Evolutionary conservation across 306 rosid species (phyloP).

Genomic region (Pueraria montana): DNA sequence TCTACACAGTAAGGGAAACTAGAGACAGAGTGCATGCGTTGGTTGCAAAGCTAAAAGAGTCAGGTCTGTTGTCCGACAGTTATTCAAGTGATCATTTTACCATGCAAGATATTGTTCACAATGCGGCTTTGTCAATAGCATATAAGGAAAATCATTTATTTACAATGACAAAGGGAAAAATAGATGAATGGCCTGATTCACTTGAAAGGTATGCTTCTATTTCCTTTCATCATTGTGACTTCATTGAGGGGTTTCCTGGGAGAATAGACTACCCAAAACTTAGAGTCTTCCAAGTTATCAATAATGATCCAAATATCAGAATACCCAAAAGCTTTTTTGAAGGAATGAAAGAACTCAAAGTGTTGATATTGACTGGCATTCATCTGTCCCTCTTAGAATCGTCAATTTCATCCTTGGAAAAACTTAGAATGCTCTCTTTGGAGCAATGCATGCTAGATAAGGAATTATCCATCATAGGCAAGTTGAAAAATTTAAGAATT

Average conservation of each 20-base stretch:
- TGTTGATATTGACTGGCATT: slow-evolving; percentile 35
- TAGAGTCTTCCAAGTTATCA: slow-evolving; percentile 20
- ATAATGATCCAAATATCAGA: neutral
- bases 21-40: neutral
- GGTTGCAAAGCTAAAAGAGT: slow-evolving; percentile 21
- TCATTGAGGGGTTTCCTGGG: slow-evolving; percentile 20
- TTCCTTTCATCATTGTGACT: slow-evolving; percentile 31
- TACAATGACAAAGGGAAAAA: neutral
- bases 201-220: slow-evolving; percentile 38
- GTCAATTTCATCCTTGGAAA: slow-evolving; percentile 29
- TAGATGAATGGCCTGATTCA: slow-evolving; percentile 44
- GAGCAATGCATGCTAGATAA: slow-evolving; percentile 40
- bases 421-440: slow-evolving; percentile 50
- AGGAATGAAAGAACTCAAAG: slow-evolving; percentile 42
- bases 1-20: slow-evolving; percentile 4
- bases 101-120: slow-evolving; percentile 35
- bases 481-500: slow-evolving; percentile 53
- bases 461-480: slow-evolving; percentile 43
- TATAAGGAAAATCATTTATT: neutral
- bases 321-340: slow-evolving; percentile 28
- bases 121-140: slow-evolving; percentile 40
- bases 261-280: neutral
- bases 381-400: neutral
- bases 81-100: slow-evolving; percentile 31
- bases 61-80: slow-evolving; percentile 31